These are phyloP conservation scores for Symbiodinium pilosum DNA, from an alignment of 73 alveolate species.

Conservation along the genomic window DNA sequence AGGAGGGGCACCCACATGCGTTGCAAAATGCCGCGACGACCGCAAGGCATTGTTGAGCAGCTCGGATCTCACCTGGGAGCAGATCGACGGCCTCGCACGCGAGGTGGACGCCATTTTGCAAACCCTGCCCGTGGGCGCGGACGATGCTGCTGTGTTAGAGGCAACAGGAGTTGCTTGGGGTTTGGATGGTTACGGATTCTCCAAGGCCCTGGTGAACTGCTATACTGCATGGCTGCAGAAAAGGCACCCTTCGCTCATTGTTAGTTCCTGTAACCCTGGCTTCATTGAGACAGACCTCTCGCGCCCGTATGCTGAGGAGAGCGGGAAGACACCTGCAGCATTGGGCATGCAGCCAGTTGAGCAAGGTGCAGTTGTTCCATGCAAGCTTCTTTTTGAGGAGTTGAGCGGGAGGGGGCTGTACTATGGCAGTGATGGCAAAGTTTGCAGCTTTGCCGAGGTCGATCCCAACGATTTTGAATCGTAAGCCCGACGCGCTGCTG, in stretches of 20 bases:
- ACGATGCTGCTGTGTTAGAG: background rate
- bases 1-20: background rate
- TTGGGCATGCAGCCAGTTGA: background rate
- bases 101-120: background rate
- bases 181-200: constrained; percentile 7
- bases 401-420: background rate
- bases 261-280: constrained; percentile 18
- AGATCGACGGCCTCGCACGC: background rate
- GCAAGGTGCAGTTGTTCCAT: background rate
- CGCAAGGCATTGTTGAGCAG: background rate
- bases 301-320: background rate
- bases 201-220: background rate
- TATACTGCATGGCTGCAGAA: background rate
- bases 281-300: constrained; percentile 17
- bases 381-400: background rate
- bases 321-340: background rate
- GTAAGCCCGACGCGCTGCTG: too few species aligned
- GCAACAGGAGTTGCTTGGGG: background rate
- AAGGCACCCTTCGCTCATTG: background rate
- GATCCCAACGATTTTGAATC: background rate
- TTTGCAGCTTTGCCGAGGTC: background rate
- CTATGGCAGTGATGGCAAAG: background rate
- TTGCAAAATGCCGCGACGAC: background rate
- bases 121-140: background rate
- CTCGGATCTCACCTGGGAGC: background rate